A percentile compares a stretch with the other conserved stretches of the same genome.
Evolutionary conservation across 257 asterid species (phyloP).

Genomic region (Solanum piurae): DNA sequence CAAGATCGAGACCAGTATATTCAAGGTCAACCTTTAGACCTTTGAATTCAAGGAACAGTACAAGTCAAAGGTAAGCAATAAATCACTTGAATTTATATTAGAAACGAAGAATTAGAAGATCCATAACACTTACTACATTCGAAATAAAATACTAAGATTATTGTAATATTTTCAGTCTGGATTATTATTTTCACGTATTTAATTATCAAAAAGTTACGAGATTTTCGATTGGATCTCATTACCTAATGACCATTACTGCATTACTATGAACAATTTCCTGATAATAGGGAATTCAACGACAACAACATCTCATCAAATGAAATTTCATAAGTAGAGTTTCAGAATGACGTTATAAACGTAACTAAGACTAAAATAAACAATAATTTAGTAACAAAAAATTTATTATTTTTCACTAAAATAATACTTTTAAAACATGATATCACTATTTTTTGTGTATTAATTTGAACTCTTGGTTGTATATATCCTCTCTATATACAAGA

Average conservation of each 20-base stretch:
- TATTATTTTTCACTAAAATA: background rate
- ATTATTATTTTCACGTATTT: background rate
- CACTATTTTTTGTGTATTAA: background rate
- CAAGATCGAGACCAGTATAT: background rate
- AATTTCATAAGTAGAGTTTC: background rate
- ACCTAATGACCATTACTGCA: background rate
- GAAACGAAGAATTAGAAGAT: background rate
- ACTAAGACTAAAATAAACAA: background rate
- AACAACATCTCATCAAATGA: background rate
- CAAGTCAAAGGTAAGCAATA: background rate
- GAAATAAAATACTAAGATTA: background rate
- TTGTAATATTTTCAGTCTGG: background rate
- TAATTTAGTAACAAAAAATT: background rate
- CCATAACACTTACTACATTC: background rate
- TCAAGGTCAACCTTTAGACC: background rate
- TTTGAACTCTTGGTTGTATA: background rate
- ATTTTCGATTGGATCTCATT: background rate
- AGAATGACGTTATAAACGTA: background rate
- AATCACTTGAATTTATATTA: background rate
- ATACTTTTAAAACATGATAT: background rate
- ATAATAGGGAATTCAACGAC: background rate
- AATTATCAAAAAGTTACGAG: background rate
- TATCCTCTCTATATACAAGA: background rate
- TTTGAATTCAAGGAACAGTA: background rate
- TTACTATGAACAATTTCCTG: background rate